A percentile compares a stretch with the other conserved stretches of the same genome.
Evolutionary conservation across 2,329 filamentous ascomycete species (phyloP).

Genomic region (Dactylellina drechsleri): DNA sequence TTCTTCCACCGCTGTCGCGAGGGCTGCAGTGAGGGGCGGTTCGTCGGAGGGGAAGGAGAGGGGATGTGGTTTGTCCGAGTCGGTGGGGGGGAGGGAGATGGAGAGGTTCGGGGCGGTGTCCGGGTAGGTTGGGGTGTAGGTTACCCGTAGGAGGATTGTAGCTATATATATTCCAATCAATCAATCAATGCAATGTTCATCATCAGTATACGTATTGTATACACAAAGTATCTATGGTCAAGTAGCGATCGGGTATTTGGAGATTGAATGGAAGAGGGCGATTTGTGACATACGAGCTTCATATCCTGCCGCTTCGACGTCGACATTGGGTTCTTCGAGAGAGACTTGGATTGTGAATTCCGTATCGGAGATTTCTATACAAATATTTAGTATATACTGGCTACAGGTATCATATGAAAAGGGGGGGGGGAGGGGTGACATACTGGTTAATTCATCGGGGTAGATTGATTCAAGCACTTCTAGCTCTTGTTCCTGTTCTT

Average conservation of each 20-base stretch:
- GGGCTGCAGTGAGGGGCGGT: slow-evolving; percentile 73
- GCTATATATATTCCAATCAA: slow-evolving; percentile 61
- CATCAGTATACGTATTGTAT: too few relatives aligned
- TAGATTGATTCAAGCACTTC: slow-evolving; percentile 99
- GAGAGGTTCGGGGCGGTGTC: slow-evolving; percentile 86
- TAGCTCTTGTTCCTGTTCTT: slow-evolving; percentile 94
- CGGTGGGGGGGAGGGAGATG: slow-evolving; percentile 71
- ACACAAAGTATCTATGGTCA: too few relatives aligned
- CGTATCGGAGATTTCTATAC: slow-evolving; percentile 83
- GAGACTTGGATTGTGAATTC: slow-evolving; percentile 86
- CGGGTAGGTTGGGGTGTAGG: slow-evolving; percentile 90
- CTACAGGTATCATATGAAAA: not conserved
- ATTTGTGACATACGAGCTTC: slow-evolving; percentile 67
- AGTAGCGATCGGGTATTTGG: not conserved
- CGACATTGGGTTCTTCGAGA: slow-evolving; percentile 79
- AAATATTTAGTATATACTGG: not conserved
- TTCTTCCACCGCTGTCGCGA: slow-evolving; percentile 83
- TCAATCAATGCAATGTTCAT: too few relatives aligned
- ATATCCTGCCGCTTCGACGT: slow-evolving; percentile 66
- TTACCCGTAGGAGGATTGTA: slow-evolving; percentile 81
- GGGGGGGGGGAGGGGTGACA: slow-evolving; percentile 37
- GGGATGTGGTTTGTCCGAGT: slow-evolving; percentile 64
- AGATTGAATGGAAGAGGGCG: too few relatives aligned
- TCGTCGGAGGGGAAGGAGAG: slow-evolving; percentile 86
- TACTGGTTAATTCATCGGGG: slow-evolving; percentile 94